phyloP scores from a whole-genome alignment of 192 early-diverging fungal genomes.

The Oehlia diaphana region DNA sequence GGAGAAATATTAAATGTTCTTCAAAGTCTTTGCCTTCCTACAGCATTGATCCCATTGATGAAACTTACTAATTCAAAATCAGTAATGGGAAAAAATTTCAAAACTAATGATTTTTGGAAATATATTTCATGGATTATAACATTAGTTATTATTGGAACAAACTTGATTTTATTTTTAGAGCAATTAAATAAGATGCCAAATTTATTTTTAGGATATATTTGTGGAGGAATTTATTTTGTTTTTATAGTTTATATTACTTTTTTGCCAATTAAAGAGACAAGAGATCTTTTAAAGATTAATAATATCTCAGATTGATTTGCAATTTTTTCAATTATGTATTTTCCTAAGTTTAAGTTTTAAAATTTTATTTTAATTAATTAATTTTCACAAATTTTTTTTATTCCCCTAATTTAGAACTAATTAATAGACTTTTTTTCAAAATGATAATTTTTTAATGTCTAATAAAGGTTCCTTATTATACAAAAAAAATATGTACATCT shows the following conservation, averaged over 20 bases:
- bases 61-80: conserved; percentile 52
- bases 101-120: conserved; percentile 35
- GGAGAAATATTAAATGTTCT: conserved; percentile 70
- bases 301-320: too few relatives aligned
- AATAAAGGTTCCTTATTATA: too few relatives aligned
- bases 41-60: conserved; percentile 64
- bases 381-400: too few relatives aligned
- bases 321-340: too few relatives aligned
- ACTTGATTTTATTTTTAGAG: conserved; percentile 47
- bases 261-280: background rate
- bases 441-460: too few relatives aligned
- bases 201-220: conserved; percentile 23
- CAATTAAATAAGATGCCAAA: conserved; percentile 35
- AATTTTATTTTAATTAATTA: too few relatives aligned
- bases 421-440: too few relatives aligned
- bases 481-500: too few relatives aligned
- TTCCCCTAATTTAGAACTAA: too few relatives aligned
- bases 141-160: conserved; percentile 53
- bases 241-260: conserved; percentile 27
- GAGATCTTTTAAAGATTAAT: too few relatives aligned
- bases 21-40: conserved; percentile 67
- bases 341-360: too few relatives aligned
- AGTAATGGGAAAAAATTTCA: conserved; percentile 46
- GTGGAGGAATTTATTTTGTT: conserved; percentile 31
- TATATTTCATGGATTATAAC: conserved; percentile 48